Evolutionary conservation across 2,329 filamentous ascomycete species (phyloP), one percentile per base, ranked within the genome.

Genomic region (Emergomyces pasteurianus): DNA sequence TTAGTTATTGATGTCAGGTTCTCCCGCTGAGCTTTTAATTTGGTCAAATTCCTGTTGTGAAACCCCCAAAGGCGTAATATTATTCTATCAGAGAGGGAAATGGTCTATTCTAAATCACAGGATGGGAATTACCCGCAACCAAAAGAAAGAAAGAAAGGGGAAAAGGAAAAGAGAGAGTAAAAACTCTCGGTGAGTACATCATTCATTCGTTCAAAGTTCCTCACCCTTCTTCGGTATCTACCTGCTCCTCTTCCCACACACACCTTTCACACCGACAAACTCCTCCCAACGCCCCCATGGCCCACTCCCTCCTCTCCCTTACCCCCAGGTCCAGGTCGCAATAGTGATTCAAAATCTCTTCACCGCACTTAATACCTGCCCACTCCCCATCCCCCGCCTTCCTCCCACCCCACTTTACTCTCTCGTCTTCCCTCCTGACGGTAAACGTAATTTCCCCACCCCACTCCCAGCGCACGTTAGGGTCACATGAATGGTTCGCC

Each of bases 401-500:
- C 63, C 3, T 62, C 66, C 50, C 49, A 26, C 63, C 67, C 74
- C 74, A 77, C 58, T 71, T 67, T n/a, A 71, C 72, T 42, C 67
- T 72, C 64, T 76, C 74, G 14, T 67, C 66, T 31, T 66, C 63
- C 34, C 60, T 65, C 26, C 75, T 64, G 14, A 70, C 74, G 21
- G 70, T 66, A 66, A 75, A 75, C 2, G 70, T 74, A 60, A 76
- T 75, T 65, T 76, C 73, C 4, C 71, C 72, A 56, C 87, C 86
- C 90, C 92, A 96, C 69, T 95, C 89, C 94, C 94, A 99, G 3
- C 83, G 83, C 46, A 97, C 91, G 72, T 96, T 96, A 9, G 94
- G 94, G 71, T 96, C 86, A 75, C 94, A 99, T 72, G 91, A 90
- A 72, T 99, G 94, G 70, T 99, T 99, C 34, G 92, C 92, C 36